phyloP scores from a whole-genome alignment of 352 stramenopile species.

The Globisporangium parvum region DNA sequence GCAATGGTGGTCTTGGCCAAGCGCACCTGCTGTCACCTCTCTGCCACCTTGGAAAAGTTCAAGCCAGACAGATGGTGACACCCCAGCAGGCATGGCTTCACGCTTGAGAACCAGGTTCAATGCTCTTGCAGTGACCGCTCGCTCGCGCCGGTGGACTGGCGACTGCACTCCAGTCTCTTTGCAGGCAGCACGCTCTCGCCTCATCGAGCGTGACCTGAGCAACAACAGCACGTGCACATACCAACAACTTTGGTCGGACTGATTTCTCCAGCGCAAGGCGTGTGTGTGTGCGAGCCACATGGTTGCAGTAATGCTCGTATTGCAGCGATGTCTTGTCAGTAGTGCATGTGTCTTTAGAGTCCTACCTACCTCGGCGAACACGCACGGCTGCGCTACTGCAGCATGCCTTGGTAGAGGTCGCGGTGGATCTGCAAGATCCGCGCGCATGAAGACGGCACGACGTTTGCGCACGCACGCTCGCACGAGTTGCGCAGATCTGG shows the following conservation, averaged over 20 bases:
- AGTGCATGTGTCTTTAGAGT: not conserved
- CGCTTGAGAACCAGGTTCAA: not conserved
- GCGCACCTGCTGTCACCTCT: not conserved
- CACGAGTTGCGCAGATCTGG: constrained; percentile 46
- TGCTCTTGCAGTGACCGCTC: not conserved
- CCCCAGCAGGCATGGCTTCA: not conserved
- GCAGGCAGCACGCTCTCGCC: too few relatives aligned
- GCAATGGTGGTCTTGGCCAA: too few relatives aligned
- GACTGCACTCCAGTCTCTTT: not conserved
- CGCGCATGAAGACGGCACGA: constrained; percentile 50
- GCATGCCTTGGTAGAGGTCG: constrained; percentile 34
- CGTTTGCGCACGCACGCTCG: constrained; percentile 49
- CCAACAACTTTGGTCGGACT: not conserved
- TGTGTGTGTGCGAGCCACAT: not conserved
- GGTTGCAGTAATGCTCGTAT: not conserved
- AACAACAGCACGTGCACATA: too few relatives aligned
- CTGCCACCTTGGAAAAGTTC: not conserved
- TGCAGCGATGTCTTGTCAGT: not conserved
- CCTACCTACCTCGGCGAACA: not conserved
- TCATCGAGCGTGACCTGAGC: too few relatives aligned
- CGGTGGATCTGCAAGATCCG: constrained; percentile 63
- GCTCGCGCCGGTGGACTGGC: not conserved
- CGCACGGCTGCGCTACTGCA: constrained; percentile 8
- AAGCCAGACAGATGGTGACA: constrained; percentile 4
- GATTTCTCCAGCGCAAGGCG: not conserved